Percentiles rank a stretch among this genome's conserved stretches.
These are phyloP conservation scores for Schizosaccharomyces pombe DNA, from an alignment of 805 yeast genomes.

Conservation along the genomic window ASM294v3 CU329670.1:4221001-4221500, in stretches of 20 bases:
- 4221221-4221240: slow-evolving; percentile 45
- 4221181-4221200: slow-evolving; percentile 72
- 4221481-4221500: slow-evolving; percentile 51
- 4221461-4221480: slow-evolving; percentile 60
- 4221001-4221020: slow-evolving; percentile 30
- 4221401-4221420: slow-evolving; percentile 50
- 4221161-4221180: slow-evolving; percentile 50
- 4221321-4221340: slow-evolving; percentile 85
- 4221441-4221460: slow-evolving; percentile 69
- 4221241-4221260: slow-evolving; percentile 33
- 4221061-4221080: slow-evolving; percentile 34
- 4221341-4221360: slow-evolving; percentile 53
- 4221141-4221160: slow-evolving; percentile 75
- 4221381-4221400: slow-evolving; percentile 73
- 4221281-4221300: slow-evolving; percentile 41
- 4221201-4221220: slow-evolving; percentile 63
- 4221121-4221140: slow-evolving; percentile 72
- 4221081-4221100: slow-evolving; percentile 55
- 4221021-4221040: slow-evolving; percentile 41
- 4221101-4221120: slow-evolving; percentile 64
- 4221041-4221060: slow-evolving; percentile 38
- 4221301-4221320: slow-evolving; percentile 50
- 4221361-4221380: slow-evolving; percentile 78
- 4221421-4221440: slow-evolving; percentile 45
- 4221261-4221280: slow-evolving; percentile 61